A percentile compares a stretch with the other conserved stretches of the same genome.
Conservation (phyloP, 345 rosid genomes). For the Rubroshorea leprosula region DNA sequence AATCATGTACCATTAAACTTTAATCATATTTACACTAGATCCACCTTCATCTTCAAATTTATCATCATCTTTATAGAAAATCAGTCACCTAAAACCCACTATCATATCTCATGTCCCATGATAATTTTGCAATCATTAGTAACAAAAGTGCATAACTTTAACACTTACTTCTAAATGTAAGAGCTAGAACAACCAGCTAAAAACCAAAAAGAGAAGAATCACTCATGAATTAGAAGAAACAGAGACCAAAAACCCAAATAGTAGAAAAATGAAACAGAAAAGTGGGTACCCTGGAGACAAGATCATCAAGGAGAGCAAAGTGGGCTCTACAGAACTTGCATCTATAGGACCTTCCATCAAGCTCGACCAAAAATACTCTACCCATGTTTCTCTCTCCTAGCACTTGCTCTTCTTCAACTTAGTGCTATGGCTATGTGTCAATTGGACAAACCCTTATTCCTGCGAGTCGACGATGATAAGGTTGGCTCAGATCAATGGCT, state of each 20-base stretch:
- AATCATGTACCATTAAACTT: neutral
- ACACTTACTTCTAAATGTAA: neutral
- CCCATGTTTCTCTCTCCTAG: slow-evolving; percentile 42
- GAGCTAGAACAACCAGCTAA: slow-evolving; percentile 1
- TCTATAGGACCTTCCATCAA: slow-evolving; percentile 85
- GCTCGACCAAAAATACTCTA: slow-evolving; percentile 78
- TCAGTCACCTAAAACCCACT: neutral
- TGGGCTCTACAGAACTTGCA: slow-evolving; percentile 88
- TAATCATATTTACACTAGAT: neutral
- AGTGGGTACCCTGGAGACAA: slow-evolving; percentile 52
- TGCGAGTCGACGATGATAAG: neutral
- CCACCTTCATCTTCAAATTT: neutral
- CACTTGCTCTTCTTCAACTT: neutral
- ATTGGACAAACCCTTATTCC: neutral
- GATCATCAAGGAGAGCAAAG: slow-evolving; percentile 66
- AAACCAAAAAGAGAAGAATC: neutral
- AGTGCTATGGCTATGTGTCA: neutral
- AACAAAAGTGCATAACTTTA: slow-evolving; percentile 4
- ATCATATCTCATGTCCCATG: neutral
- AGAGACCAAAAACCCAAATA: neutral
- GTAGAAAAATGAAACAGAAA: neutral
- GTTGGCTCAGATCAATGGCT: neutral
- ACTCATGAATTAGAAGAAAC: neutral
- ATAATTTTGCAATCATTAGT: neutral
- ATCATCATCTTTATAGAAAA: neutral